Base-by-base conservation (phyloP, 139 green algal genomes). In the Chlamydomonas sphaeroides region DNA sequence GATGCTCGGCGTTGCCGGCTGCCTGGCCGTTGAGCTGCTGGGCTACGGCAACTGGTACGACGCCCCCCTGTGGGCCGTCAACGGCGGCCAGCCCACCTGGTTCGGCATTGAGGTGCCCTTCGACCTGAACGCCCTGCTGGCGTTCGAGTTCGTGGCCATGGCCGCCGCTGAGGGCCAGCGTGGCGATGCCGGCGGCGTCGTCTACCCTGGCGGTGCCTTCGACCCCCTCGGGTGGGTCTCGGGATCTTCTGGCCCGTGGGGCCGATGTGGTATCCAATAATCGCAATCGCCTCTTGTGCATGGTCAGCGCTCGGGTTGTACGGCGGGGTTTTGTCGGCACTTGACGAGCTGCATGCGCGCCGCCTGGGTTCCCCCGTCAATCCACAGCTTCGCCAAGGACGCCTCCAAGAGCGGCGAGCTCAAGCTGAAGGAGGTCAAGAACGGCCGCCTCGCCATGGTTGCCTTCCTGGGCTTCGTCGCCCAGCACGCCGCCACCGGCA, bases 391-490 rank as follows among this genome's bases (percentile, higher is more conserved):
- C 76, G 86, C 88, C 88, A 98, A 98, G 91, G 93, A 90, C 86
- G 72, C 87, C 63, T 66, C 82, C 87, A 88, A 87, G 69, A 79
- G 71, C 23, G 80, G 89, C n/a, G 91, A 96, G 45, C 72, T 93
- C 32, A 97, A 98, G 92, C 84, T 96, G 30, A 96, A 97, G 92
- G 95, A 98, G 93, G 91, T 98, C 82, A 98, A 98, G 94, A 98
- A 98, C 87, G 95, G 93, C 68, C 91, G 94, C 78, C 88, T 98
- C 25, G 92, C 92, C 32, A 95, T 95, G 93, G 59, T 90, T 72
- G 87, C 87, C 33, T 87, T 84, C 57, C 42, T 86, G 45, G 93
- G 92, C 87, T 96, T 96, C 74, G 17, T 91, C 48, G 85, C 77
- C n/a, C 95, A 98, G 92, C 89, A 98, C 86, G 86, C 87, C 35